These are phyloP conservation scores for Zygnema circumcarinatum DNA, from an alignment of 139 green algal species.

Conservation along the genomic window DNA sequence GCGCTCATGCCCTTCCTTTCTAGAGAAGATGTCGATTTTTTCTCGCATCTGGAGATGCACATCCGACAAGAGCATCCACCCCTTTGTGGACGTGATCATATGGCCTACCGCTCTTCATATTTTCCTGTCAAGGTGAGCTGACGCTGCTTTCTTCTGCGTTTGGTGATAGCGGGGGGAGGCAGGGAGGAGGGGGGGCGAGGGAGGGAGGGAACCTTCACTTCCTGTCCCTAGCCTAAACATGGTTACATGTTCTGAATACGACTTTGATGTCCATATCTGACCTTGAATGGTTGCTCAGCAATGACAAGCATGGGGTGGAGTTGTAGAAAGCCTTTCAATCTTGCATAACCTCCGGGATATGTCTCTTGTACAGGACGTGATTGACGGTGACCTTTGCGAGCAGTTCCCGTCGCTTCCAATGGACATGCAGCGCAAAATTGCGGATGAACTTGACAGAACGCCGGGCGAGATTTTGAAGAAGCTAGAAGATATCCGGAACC, in stretches of 20 bases:
- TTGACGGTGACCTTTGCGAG: slow-evolving; percentile 96
- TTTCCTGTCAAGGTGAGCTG: slow-evolving; percentile 83
- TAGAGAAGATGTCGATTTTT: slow-evolving; percentile 95
- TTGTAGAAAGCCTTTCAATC: too few relatives aligned
- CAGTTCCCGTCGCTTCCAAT: slow-evolving; percentile 77
- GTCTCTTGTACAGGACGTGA: slow-evolving; percentile 77
- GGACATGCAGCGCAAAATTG: slow-evolving; percentile 85
- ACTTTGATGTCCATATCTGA: too few relatives aligned
- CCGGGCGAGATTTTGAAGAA: slow-evolving; percentile 96
- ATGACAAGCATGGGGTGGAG: too few relatives aligned
- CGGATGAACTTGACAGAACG: slow-evolving; percentile 88
- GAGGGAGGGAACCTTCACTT: too few relatives aligned
- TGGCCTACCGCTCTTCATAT: slow-evolving; percentile 89
- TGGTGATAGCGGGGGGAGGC: neutral
- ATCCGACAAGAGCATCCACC: slow-evolving; percentile 89
- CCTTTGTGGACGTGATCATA: slow-evolving; percentile 91
- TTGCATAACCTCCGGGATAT: too few relatives aligned
- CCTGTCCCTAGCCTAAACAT: too few relatives aligned
- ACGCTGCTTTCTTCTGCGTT: slow-evolving; percentile 19
- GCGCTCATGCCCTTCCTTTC: slow-evolving; percentile 86
- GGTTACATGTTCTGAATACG: too few relatives aligned
- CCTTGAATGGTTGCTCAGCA: too few relatives aligned
- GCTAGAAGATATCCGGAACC: slow-evolving; percentile 88
- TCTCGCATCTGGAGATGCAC: slow-evolving; percentile 98
- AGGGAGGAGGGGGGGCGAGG: too few relatives aligned